phyloP scores from a whole-genome alignment of 2,329 filamentous ascomycete genomes.

The Phaeophleospora eucalypticola region DNA sequence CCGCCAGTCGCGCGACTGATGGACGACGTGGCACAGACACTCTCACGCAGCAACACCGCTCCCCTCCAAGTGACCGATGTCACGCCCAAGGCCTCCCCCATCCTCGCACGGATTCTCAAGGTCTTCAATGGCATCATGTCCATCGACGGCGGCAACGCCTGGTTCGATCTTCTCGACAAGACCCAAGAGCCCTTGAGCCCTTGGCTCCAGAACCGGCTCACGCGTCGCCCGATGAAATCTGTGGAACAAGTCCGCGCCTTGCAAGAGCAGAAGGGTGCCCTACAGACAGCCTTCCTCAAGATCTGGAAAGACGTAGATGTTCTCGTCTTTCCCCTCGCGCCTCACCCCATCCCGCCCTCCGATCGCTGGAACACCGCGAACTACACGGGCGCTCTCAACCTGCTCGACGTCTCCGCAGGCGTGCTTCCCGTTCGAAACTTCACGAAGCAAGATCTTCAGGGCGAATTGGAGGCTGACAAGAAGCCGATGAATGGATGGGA shows the following conservation, averaged over 20 bases:
- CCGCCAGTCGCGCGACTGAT: constrained; percentile 48
- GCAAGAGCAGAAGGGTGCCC: constrained; percentile 48
- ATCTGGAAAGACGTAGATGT: constrained; percentile 60
- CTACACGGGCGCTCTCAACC: constrained; percentile 59
- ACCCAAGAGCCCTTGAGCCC: constrained; percentile 56
- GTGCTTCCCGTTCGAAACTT: constrained; percentile 53
- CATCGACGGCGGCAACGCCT: constrained; percentile 53
- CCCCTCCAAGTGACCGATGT: constrained; percentile 57
- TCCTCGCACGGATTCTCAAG: constrained; percentile 53
- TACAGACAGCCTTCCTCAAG: constrained; percentile 54
- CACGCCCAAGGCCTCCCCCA: constrained; percentile 41
- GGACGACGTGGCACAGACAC: constrained; percentile 40
- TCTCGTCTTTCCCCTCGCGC: constrained; percentile 60
- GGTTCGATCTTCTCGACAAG: constrained; percentile 55
- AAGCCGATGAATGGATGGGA: constrained; percentile 53
- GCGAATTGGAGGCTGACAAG: constrained; percentile 33
- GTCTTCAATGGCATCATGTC: constrained; percentile 57
- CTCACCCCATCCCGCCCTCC: constrained; percentile 59
- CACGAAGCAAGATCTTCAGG: constrained; percentile 47
- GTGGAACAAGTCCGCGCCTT: constrained; percentile 50
- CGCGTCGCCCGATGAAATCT: constrained; percentile 45
- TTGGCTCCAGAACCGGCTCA: constrained; percentile 54
- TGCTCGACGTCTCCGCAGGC: constrained; percentile 61
- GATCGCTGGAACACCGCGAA: constrained; percentile 61
- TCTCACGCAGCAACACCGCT: constrained; percentile 24